These are phyloP conservation scores for Azolla pinnata DNA, from an alignment of 75 land plant species.

Conservation along the genomic window DNA sequence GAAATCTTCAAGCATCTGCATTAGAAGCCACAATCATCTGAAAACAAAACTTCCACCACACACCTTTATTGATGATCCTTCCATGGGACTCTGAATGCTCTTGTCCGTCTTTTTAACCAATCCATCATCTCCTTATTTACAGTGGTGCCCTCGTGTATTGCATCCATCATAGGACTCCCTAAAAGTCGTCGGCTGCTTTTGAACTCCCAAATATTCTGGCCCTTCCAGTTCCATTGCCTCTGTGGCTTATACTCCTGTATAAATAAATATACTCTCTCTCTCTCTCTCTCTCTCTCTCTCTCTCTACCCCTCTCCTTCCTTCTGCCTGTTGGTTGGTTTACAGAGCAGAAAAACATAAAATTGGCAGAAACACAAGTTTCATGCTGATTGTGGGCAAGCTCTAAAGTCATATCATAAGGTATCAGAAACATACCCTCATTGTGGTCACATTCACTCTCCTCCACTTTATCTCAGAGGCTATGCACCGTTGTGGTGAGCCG, in stretches of 20 bases:
- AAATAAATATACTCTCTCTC: not conserved
- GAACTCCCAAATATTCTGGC: constrained; percentile 68
- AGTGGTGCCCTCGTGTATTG: constrained; percentile 37
- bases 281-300: constrained; percentile 5
- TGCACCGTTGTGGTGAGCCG: no score
- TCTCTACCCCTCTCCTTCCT: not conserved
- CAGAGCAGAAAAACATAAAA: not conserved
- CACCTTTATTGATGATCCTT: not conserved
- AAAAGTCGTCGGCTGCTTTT: constrained; percentile 36
- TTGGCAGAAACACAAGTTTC: no score
- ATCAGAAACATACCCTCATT: no score
- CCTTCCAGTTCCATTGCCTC: constrained; percentile 69
- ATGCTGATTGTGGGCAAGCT: no score
- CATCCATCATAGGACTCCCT: constrained; percentile 95
- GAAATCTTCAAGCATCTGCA: no score
- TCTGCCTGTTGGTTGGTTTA: not conserved
- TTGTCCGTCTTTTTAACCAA: constrained; percentile 64
- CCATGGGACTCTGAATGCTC: constrained; percentile 41
- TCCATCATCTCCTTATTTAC: constrained; percentile 74
- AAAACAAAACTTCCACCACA: not conserved
- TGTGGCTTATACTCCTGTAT: constrained; percentile 74
- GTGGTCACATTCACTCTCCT: not conserved
- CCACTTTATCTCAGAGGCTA: not conserved
- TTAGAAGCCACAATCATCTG: no score
- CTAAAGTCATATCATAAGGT: no score